phyloP scores from a whole-genome alignment of 2,329 filamentous ascomycete genomes.

The Ceratocystis colombiana region DNA sequence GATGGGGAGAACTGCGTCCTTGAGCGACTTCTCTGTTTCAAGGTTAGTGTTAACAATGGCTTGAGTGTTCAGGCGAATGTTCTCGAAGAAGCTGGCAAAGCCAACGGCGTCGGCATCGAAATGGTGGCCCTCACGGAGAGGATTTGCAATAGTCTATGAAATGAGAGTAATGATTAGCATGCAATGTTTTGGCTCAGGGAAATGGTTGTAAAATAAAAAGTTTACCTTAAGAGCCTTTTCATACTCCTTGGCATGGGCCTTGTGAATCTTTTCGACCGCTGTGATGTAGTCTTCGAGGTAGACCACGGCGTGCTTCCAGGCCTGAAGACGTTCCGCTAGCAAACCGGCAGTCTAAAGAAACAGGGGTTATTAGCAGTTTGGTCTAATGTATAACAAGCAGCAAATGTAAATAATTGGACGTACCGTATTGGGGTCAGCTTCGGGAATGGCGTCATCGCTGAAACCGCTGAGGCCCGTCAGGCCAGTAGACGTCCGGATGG shows the following conservation, averaged over 20 bases:
- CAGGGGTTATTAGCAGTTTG: not conserved
- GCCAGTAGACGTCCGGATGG: conserved; percentile 20
- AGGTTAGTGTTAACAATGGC: conserved; percentile 78
- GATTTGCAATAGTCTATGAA: conserved; percentile 65
- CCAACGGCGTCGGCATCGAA: conserved; percentile 87
- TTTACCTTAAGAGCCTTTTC: conserved; percentile 77
- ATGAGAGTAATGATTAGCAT: conserved; percentile 19
- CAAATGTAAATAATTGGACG: conserved; percentile 12
- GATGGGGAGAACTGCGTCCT: conserved; percentile 73
- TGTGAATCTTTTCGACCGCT: conserved; percentile 77
- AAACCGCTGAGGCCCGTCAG: conserved; percentile 33
- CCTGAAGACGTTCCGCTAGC: conserved; percentile 76
- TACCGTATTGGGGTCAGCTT: conserved; percentile 49
- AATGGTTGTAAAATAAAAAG: conserved; percentile 29
- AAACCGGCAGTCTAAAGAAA: conserved; percentile 57
- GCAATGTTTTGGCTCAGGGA: not conserved
- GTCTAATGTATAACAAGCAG: not conserved
- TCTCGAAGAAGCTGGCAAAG: conserved; percentile 83
- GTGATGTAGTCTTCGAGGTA: conserved; percentile 86
- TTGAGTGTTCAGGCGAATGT: conserved; percentile 85
- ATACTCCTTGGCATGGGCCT: conserved; percentile 81
- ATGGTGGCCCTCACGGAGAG: conserved; percentile 80
- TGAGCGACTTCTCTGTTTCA: conserved; percentile 85
- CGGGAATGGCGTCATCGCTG: conserved; percentile 50
- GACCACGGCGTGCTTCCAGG: conserved; percentile 89